phyloP scores from a whole-genome alignment of 2,329 filamentous ascomycete species.

The Colletotrichum lini region DNA sequence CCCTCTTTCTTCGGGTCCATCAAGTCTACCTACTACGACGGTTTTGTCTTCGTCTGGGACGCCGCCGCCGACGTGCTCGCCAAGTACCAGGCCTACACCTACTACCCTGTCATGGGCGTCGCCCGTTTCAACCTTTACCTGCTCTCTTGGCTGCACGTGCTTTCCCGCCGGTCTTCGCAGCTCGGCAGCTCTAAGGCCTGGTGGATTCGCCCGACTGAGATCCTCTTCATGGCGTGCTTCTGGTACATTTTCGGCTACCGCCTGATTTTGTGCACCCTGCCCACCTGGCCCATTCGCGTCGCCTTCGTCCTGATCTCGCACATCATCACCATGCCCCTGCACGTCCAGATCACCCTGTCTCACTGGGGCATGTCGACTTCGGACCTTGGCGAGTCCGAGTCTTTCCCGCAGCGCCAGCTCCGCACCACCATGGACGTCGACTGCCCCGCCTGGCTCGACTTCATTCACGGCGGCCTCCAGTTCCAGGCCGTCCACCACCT shows the following conservation, averaged over 20 bases:
- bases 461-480: slow-evolving; percentile 79
- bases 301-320: slow-evolving; percentile 76
- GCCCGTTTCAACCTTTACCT: slow-evolving; percentile 82
- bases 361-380: slow-evolving; percentile 81
- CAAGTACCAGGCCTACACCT: slow-evolving; percentile 75
- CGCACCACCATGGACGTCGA: slow-evolving; percentile 83
- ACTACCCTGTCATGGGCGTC: slow-evolving; percentile 77
- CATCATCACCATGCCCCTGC: slow-evolving; percentile 76
- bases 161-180: slow-evolving; percentile 67
- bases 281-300: slow-evolving; percentile 70
- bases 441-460: slow-evolving; percentile 80
- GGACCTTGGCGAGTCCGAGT: slow-evolving; percentile 75
- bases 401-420: slow-evolving; percentile 78
- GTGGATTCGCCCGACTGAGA: slow-evolving; percentile 78
- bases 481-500: slow-evolving; percentile 82
- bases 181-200: slow-evolving; percentile 71
- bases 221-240: slow-evolving; percentile 74
- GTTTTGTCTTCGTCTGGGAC: slow-evolving; percentile 74
- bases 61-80: slow-evolving; percentile 71
- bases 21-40: slow-evolving; percentile 75
- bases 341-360: slow-evolving; percentile 80
- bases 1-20: slow-evolving; percentile 76
- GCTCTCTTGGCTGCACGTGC: slow-evolving; percentile 76
- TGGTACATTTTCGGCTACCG: slow-evolving; percentile 79
- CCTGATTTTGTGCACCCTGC: slow-evolving; percentile 73